phyloP scores from a whole-genome alignment of 305 asterid genomes.

The Solanum hybrid region DNA sequence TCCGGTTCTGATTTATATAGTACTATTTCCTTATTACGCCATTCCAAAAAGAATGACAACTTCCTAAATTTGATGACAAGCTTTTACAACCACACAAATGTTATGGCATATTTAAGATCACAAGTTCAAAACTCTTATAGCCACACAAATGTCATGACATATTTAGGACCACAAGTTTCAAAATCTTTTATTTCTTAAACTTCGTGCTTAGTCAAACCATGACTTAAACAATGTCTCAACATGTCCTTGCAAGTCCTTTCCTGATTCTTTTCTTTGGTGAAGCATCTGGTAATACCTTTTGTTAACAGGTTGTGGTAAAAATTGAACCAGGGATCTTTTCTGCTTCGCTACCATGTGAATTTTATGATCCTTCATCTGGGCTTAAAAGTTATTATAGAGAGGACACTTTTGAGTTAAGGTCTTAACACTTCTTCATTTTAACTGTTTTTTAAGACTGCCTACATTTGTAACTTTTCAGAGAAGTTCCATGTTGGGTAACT shows the following conservation, averaged over 20 bases:
- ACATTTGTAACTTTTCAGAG: slow-evolving; percentile 55
- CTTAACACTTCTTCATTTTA: slow-evolving; percentile 3
- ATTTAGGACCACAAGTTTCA: background rate
- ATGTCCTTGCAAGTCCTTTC: background rate
- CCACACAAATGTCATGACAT: background rate
- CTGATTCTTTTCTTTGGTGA: background rate
- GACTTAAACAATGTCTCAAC: background rate
- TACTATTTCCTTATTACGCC: background rate
- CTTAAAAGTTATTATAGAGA: background rate
- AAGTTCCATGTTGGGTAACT: slow-evolving; percentile 23
- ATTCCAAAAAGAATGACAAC: background rate
- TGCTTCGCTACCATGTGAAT: background rate
- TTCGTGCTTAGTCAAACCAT: background rate
- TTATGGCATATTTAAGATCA: background rate
- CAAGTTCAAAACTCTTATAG: background rate
- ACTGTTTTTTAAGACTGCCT: background rate
- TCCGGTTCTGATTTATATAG: background rate
- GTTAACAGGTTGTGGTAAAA: background rate
- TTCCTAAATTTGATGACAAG: background rate
- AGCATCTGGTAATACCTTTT: background rate
- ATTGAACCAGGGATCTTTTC: background rate
- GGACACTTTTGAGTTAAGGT: background rate
- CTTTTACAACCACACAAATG: background rate
- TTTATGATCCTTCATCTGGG: background rate
- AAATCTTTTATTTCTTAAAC: background rate